Conservation (phyloP, 2,329 filamentous ascomycete genomes). For the Xylariaceae sp. region DNA sequence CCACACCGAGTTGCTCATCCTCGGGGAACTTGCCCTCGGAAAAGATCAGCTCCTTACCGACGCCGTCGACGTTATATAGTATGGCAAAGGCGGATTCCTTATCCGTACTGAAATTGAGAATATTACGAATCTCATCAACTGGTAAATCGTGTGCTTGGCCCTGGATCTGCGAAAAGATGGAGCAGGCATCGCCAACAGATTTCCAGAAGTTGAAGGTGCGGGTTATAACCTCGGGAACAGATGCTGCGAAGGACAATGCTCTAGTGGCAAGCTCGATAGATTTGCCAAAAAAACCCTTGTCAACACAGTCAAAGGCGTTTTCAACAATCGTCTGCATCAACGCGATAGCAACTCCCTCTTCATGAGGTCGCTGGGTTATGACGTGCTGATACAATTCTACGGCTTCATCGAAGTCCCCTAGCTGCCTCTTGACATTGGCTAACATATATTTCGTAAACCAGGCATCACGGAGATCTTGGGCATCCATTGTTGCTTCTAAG, state of each 20-base stretch:
- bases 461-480: conserved; percentile 59
- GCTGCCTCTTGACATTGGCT: conserved; percentile 86
- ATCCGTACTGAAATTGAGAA: conserved; percentile 55
- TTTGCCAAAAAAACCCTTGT: conserved; percentile 83
- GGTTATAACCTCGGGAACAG: conserved; percentile 56
- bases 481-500: conserved; percentile 59
- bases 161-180: conserved; percentile 76
- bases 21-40: conserved; percentile 44
- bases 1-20: conserved; percentile 45
- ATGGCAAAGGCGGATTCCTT: conserved; percentile 53
- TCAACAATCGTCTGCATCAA: conserved; percentile 85
- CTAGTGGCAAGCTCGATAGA: conserved; percentile 66
- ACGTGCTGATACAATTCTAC: conserved; percentile 73
- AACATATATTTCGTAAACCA: conserved; percentile 99
- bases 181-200: conserved; percentile 80
- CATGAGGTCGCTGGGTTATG: conserved; percentile 60
- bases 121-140: conserved; percentile 46
- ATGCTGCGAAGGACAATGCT: conserved; percentile 63
- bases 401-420: conserved; percentile 84
- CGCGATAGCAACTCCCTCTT: conserved; percentile 84
- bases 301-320: conserved; percentile 69
- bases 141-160: conserved; percentile 62
- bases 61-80: conserved; percentile 66
- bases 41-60: conserved; percentile 43
- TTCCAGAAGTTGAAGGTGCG: conserved; percentile 95